A percentile compares a stretch with the other conserved stretches of the same genome.
phyloP scores from a whole-genome alignment of 164 flowering plant genomes.

The Echeveria elegans region DNA sequence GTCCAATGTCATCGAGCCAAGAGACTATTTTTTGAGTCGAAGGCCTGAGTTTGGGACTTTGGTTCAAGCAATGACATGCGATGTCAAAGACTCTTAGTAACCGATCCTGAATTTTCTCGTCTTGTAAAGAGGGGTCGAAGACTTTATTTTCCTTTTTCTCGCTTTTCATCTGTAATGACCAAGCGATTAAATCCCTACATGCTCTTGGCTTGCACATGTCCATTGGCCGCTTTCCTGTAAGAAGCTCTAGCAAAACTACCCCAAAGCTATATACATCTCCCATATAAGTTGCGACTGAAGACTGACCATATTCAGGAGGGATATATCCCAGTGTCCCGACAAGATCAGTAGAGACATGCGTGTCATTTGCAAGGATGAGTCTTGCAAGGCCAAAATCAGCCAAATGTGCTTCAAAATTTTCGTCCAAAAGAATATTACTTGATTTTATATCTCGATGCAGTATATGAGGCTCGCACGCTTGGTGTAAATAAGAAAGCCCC shows the following conservation, averaged over 20 bases:
- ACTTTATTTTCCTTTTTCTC: constrained; percentile 1
- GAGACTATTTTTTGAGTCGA: constrained; percentile 5
- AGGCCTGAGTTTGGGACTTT: constrained; percentile 8
- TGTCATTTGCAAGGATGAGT: constrained; percentile 5
- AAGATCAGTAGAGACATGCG: constrained; percentile 6
- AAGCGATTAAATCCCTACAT: constrained; percentile 9
- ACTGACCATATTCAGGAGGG: constrained; percentile 10
- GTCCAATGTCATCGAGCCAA: constrained; percentile 6
- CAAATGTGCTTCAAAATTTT: constrained; percentile 7
- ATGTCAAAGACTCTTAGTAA: constrained; percentile 4
- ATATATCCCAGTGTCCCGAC: constrained; percentile 10
- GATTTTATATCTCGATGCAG: constrained; percentile 8
- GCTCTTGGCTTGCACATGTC: constrained; percentile 10
- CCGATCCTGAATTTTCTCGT: neutral
- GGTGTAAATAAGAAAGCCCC: constrained; percentile 7
- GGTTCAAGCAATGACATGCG: constrained; percentile 5
- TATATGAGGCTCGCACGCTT: constrained; percentile 1
- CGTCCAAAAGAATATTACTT: constrained; percentile 8
- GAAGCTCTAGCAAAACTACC: constrained; percentile 8
- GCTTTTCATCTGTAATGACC: constrained; percentile 8
- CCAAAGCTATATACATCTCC: constrained; percentile 8
- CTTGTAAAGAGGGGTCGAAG: constrained; percentile 1
- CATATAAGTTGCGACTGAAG: constrained; percentile 2
- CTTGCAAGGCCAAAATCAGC: constrained; percentile 9
- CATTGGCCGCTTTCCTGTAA: constrained; percentile 6